Evolutionary conservation across 352 stramenopile species (phyloP), one percentile per base, ranked within the genome.

Genomic region (Phytophthora syringae): DNA sequence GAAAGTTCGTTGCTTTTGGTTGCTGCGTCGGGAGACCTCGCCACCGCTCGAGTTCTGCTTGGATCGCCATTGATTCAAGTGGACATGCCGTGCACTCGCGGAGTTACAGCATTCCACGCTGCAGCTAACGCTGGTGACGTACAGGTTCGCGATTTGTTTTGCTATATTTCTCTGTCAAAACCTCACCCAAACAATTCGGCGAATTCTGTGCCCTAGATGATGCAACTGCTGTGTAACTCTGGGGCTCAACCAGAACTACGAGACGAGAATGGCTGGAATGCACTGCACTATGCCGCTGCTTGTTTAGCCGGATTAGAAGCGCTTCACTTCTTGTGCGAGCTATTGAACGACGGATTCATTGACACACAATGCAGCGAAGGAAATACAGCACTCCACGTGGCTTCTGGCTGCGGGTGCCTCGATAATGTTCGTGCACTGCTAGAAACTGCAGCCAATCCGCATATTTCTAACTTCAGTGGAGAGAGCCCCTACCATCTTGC

Each of bases 351-450:
- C 7, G 56, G 44, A 1, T 52, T 82, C 3, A 72, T 91, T 11
- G 80, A 93, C 44, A 40, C 36, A 7, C 74, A 76, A 40, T 88
- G 80, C 20, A 51, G 44, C 47, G 63, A 86, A 63, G 80, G 82
- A 30, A 90, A 90, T 54, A 88, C 84, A 13, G 68, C 81, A 21
- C 71, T 93, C 15, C 84, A 91, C 40, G 64, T 91, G 7, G 84
- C 82, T 12, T 72, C 82, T n/a, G 78, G 74, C 0, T 89, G 77
- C 42, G 84, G 82, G 12, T 85, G 64, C n/a, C 67, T 72, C 1
- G 78, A 80, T 6, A 90, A 84, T 24, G 76, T 79, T 3, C 67
- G 77, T 5, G 68, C 75, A 24, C 50, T 93, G 1, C 67, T 93
- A 0, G 63, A 93, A 42, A 88, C 78, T 1, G 80, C 79, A 45